Evolutionary conservation across 2,329 filamentous ascomycete species (phyloP).

Genomic region (Colletotrichum agaves): DNA sequence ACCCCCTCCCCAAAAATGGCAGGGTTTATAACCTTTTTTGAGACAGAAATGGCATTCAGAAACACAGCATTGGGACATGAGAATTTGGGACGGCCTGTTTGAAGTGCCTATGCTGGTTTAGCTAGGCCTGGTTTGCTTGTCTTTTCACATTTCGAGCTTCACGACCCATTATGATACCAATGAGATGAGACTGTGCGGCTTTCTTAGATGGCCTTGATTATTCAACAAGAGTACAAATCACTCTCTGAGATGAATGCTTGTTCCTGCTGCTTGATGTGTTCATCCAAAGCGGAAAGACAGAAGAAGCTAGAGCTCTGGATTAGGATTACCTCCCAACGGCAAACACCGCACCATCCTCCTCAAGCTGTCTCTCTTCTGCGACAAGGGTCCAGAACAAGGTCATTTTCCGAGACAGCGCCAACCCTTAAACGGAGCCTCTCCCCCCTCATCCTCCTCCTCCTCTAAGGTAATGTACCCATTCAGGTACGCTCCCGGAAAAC

Average conservation of each 20-base stretch:
- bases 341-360: too few species aligned
- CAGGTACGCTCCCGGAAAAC: too few species aligned
- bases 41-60: background rate
- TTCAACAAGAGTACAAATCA: background rate
- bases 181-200: conserved; percentile 10
- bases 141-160: background rate
- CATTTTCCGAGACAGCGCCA: conserved; percentile 20
- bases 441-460: background rate
- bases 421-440: conserved; percentile 1
- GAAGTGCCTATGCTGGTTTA: background rate
- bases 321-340: too few species aligned
- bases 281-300: too few species aligned
- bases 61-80: background rate
- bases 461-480: too few species aligned
- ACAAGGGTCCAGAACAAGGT: background rate
- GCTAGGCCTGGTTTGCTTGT: conserved; percentile 2
- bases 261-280: too few species aligned
- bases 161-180: conserved; percentile 35
- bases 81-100: background rate
- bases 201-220: background rate
- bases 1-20: background rate
- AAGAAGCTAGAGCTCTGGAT: background rate
- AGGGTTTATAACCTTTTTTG: background rate
- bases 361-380: too few species aligned
- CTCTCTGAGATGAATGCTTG: too few species aligned